A percentile compares a stretch with the other conserved stretches of the same genome.
These are phyloP conservation scores for Arthrinium phaeospermum DNA, from an alignment of 2,329 filamentous ascomycete genomes.

Conservation along the genomic window DNA sequence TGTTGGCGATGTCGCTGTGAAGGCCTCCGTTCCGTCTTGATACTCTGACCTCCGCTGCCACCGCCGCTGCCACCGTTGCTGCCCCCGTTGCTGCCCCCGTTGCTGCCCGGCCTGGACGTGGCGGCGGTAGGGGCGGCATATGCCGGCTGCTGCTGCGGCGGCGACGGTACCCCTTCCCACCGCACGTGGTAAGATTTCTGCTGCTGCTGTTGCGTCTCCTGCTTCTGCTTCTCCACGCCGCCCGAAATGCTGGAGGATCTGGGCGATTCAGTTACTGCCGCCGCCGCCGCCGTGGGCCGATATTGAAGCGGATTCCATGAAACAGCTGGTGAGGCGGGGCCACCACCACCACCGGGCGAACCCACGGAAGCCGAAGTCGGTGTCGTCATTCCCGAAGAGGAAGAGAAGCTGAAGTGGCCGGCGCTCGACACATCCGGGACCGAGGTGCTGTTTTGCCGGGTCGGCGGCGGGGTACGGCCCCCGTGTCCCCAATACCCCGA, in stretches of 20 bases:
- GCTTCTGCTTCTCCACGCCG: not conserved
- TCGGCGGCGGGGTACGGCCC: not conserved
- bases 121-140: not conserved
- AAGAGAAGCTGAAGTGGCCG: conserved; percentile 3
- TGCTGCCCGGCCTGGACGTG: not conserved
- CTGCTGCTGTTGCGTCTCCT: not conserved
- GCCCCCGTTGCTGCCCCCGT: not conserved
- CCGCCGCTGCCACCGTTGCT: not conserved
- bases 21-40: not conserved
- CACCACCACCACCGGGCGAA: not conserved
- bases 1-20: not conserved
- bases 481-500: not conserved
- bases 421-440: not conserved
- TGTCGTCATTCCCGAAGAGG: not conserved
- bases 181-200: not conserved
- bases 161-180: not conserved
- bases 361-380: not conserved
- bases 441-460: not conserved
- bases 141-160: not conserved
- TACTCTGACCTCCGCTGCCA: not conserved
- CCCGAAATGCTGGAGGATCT: not conserved
- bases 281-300: not conserved
- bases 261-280: not conserved
- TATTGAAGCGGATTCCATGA: not conserved
- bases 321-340: not conserved